Conservation (phyloP, 331 rosid genomes). For the Prunus yedoensis region DNA sequence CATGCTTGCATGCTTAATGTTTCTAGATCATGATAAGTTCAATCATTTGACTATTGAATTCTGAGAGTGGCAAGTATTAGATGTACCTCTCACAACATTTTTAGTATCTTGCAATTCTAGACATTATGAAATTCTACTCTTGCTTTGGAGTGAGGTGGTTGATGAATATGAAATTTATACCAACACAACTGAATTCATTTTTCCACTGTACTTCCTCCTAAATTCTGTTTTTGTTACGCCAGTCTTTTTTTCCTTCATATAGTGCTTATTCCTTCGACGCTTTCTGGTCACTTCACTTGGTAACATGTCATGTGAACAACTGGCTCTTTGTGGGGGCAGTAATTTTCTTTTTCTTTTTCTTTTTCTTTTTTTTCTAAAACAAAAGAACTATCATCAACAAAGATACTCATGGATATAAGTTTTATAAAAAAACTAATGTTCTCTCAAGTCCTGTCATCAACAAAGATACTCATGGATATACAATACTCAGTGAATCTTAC, state of each 20-base stretch:
- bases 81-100: constrained; percentile 11
- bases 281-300: background rate
- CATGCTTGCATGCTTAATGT: background rate
- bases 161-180: background rate
- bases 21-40: background rate
- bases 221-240: background rate
- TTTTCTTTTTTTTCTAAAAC: background rate
- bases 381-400: background rate
- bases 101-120: background rate
- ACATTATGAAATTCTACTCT: background rate
- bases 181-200: background rate
- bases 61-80: background rate
- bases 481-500: too few relatives aligned
- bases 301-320: background rate
- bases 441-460: background rate
- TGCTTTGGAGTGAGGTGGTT: background rate
- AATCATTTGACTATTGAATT: background rate
- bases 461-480: too few relatives aligned
- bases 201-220: too few relatives aligned
- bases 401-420: background rate
- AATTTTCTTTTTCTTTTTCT: background rate
- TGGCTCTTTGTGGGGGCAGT: constrained; percentile 3
- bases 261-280: background rate
- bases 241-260: background rate
- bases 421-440: background rate